phyloP scores from a whole-genome alignment of 2,329 filamentous ascomycete genomes.

The Davidsoniella virescens region DNA sequence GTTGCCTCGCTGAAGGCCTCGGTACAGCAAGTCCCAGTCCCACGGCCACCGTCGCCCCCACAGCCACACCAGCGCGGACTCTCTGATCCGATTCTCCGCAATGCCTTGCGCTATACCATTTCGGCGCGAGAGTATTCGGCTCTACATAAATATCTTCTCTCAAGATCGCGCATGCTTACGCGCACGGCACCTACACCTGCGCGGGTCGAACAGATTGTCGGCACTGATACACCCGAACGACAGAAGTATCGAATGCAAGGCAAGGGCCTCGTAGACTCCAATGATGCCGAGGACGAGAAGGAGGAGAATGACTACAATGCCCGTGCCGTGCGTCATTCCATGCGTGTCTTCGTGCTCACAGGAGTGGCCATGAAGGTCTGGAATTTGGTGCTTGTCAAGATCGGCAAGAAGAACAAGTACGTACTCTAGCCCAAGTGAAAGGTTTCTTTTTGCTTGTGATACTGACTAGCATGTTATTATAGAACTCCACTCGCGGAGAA shows the following conservation, averaged over 20 bases:
- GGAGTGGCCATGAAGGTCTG: conserved; percentile 47
- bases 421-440: conserved; percentile 16
- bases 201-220: conserved; percentile 29
- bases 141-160: conserved; percentile 69
- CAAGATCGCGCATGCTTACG: conserved; percentile 45
- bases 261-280: conserved; percentile 17
- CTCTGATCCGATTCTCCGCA: conserved; percentile 59
- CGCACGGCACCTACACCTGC: conserved; percentile 38
- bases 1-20: conserved; percentile 4
- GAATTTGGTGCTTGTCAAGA: conserved; percentile 32
- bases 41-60: conserved; percentile 1
- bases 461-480: conserved; percentile 1
- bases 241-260: conserved; percentile 3
- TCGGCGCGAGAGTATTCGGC: conserved; percentile 71
- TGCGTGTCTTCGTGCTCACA: conserved; percentile 26
- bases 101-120: conserved; percentile 74
- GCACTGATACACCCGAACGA: not conserved
- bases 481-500: conserved; percentile 25
- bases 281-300: conserved; percentile 19
- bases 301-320: conserved; percentile 47
- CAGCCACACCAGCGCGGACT: conserved; percentile 13
- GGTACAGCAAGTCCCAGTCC: not conserved
- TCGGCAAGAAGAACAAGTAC: conserved; percentile 31
- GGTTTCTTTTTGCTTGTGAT: not conserved
- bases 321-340: conserved; percentile 45